Evolutionary conservation across 495 filamentous ascomycete species (phyloP).

Genomic region (Annulohypoxylon moriforme): DNA sequence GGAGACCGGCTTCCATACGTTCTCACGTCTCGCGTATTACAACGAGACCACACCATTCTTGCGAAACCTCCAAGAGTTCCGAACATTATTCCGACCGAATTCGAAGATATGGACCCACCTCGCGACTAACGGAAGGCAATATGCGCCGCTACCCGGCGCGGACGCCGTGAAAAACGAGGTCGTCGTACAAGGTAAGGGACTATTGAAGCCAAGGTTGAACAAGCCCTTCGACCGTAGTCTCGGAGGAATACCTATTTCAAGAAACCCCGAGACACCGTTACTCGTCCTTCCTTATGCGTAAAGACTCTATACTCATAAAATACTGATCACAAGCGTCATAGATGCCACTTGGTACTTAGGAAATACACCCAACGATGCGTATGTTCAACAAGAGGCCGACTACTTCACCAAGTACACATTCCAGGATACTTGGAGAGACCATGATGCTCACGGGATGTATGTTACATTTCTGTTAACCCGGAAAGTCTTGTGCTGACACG

Average conservation of each 20-base stretch:
- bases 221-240: constrained; percentile 15
- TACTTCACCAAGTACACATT: constrained; percentile 73
- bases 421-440: constrained; percentile 62
- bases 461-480: neutral
- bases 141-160: constrained; percentile 62
- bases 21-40: constrained; percentile 65
- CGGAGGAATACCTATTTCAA: constrained; percentile 31
- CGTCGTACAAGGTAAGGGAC: constrained; percentile 54
- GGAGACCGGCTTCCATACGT: constrained; percentile 67
- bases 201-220: constrained; percentile 23
- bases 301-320: constrained; percentile 10
- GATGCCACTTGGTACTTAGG: constrained; percentile 69
- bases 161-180: constrained; percentile 56
- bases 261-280: constrained; percentile 24
- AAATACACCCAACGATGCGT: constrained; percentile 64
- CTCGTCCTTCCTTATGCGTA: constrained; percentile 2
- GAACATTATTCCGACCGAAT: constrained; percentile 66
- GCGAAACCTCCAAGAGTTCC: constrained; percentile 64
- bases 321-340: constrained; percentile 43
- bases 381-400: constrained; percentile 62
- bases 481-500: constrained; percentile 3
- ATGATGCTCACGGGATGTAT: constrained; percentile 63
- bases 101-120: constrained; percentile 67
- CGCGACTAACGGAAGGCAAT: constrained; percentile 61
- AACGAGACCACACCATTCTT: constrained; percentile 66